Evolutionary conservation across 352 stramenopile species (phyloP), one percentile per base, ranked within the genome.

Genomic region (Plasmopara viticola): DNA sequence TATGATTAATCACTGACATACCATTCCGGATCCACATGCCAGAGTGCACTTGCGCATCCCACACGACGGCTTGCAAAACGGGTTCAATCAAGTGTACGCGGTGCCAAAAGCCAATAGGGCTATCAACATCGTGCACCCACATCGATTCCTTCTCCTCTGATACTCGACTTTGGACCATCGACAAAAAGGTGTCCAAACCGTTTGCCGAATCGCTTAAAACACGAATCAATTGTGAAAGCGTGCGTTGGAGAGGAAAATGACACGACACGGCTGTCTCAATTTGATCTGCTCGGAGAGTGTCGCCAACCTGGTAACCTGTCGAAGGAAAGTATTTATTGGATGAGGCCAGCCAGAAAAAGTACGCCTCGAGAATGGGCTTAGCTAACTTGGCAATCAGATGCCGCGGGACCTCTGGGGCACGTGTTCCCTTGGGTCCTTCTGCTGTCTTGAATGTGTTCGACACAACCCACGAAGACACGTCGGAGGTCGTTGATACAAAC

Each of bases 21-120:
- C 84, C 84, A 53, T 94, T 94, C 30, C 84, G 81, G 10, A 90
- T 78, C 84, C 84, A 94, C 37, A 94, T 67, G 5, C 81, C 78
- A 0, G 73, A 86, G 50, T 94, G 84, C 1, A 94, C 84, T 58
- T 94, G 80, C 13, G 84, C 74, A 50, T 94, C 84, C 84, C 84
- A 94, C n/a, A 94, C 78, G 35, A 94, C 87, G 14, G 80, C 72
- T 66, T 88, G 76, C 0, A 94, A 43, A 38, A 88, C 73, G 7
- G 84, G 84, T 34, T 89, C 74, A 39, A 91, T 86, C 48, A 91
- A 45, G 44, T 88, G 78, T 9, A 86, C 70, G 8, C 78, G 78
- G 66, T 94, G 83, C 83, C 83, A 94, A 58, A 87, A 89, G 3
- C 81, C 81, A 30, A 91, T 68, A 0, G 78, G 46, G 30, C 71